phyloP scores from a whole-genome alignment of 352 stramenopile genomes.

The Achlya hypogyna region DNA sequence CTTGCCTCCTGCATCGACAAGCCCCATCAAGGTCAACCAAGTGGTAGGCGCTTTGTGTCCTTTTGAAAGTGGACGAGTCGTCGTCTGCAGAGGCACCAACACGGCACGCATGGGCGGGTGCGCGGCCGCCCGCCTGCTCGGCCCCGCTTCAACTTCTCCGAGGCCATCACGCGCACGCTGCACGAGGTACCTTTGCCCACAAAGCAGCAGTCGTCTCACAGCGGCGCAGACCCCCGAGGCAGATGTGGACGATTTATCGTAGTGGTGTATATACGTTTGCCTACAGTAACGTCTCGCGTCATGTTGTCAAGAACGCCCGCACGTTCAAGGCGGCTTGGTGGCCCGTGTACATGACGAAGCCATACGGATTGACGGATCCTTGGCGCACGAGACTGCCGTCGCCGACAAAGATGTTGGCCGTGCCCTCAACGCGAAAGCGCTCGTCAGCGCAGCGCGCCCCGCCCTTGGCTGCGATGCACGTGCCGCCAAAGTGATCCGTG shows the following conservation, averaged over 20 bases:
- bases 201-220: too few species aligned
- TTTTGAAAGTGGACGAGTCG: background rate
- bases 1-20: background rate
- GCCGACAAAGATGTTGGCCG: slow-evolving; percentile 57
- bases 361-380: slow-evolving; percentile 59
- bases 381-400: slow-evolving; percentile 52
- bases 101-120: background rate
- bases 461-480: slow-evolving; percentile 43
- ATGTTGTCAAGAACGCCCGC: background rate
- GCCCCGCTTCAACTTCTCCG: slow-evolving; percentile 11
- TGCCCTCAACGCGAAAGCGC: slow-evolving; percentile 48
- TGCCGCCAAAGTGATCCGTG: slow-evolving; percentile 59
- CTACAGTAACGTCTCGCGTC: background rate
- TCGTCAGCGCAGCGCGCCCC: slow-evolving; percentile 43
- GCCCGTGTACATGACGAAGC: slow-evolving; percentile 70
- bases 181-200: background rate
- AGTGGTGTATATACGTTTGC: background rate
- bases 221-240: background rate
- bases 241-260: background rate
- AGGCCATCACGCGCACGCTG: background rate
- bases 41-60: background rate
- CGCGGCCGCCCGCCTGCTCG: slow-evolving; percentile 8
- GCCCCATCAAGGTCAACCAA: slow-evolving; percentile 12
- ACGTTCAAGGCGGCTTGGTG: slow-evolving; percentile 26
- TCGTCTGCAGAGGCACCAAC: background rate